phyloP scores from a whole-genome alignment of 805 yeast genomes.

The Pichia nanzhaoensis region DNA sequence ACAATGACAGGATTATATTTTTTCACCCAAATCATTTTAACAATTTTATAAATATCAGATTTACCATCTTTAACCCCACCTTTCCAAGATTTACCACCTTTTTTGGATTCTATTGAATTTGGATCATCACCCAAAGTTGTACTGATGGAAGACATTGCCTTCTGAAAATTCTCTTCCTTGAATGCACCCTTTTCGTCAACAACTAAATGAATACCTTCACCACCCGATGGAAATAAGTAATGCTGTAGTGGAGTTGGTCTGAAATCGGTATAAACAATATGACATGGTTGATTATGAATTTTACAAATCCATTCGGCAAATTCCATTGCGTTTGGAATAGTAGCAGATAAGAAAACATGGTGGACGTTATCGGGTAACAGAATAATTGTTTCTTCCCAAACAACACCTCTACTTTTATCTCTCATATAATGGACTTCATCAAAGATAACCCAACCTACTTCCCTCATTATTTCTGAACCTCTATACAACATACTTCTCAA shows the following conservation, averaged over 20 bases:
- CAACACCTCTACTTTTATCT: conserved; percentile 96
- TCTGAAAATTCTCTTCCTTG: conserved; percentile 96
- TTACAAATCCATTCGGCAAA: conserved; percentile 98
- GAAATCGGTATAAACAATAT: conserved; percentile 96
- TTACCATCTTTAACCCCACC: conserved; percentile 65
- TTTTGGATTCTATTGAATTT: conserved; percentile 46
- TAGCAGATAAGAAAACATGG: conserved; percentile 83
- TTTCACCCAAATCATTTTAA: conserved; percentile 95
- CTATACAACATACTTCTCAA: conserved; percentile 90
- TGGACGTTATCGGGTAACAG: conserved; percentile 97
- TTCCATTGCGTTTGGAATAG: conserved; percentile 97
- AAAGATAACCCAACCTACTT: conserved; percentile 94
- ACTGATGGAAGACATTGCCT: conserved; percentile 92
- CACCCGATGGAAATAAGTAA: conserved; percentile 96
- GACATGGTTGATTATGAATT: conserved; percentile 94
- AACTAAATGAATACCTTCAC: conserved; percentile 94
- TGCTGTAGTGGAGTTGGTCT: conserved; percentile 99
- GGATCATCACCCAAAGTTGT: conserved; percentile 84
- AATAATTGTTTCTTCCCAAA: conserved; percentile 98
- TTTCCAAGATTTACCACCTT: conserved; percentile 66
- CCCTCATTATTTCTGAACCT: conserved; percentile 94
- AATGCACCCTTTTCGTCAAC: conserved; percentile 96
- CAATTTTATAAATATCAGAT: conserved; percentile 92
- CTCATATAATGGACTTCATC: conserved; percentile 98
- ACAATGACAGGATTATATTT: conserved; percentile 97